Evolutionary conservation across 352 stramenopile species (phyloP).

Genomic region (Pythium aquatile): DNA sequence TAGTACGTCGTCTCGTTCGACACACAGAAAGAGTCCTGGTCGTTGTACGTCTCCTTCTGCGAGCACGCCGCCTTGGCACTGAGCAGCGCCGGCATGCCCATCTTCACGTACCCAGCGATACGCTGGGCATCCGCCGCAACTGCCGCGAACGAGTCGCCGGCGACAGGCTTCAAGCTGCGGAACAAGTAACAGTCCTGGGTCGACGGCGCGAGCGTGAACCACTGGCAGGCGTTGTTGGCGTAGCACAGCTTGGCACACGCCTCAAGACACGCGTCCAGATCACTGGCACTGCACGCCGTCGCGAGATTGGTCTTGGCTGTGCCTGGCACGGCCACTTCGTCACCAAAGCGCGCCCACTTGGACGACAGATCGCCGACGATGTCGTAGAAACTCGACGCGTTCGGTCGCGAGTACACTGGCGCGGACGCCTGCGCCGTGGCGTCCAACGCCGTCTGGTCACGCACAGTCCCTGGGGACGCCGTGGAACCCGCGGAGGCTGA

Average conservation of each 20-base stretch:
- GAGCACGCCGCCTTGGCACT: slow-evolving; percentile 17
- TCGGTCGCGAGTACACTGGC: slow-evolving; percentile 10
- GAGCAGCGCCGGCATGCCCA: slow-evolving; percentile 9
- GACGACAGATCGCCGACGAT: slow-evolving; percentile 17
- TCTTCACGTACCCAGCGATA: slow-evolving; percentile 21
- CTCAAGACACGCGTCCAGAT: slow-evolving; percentile 7
- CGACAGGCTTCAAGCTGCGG: slow-evolving; percentile 14
- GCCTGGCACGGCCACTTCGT: slow-evolving; percentile 19
- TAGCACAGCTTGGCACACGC: slow-evolving; percentile 17
- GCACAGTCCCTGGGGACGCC: not conserved
- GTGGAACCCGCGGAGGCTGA: not conserved
- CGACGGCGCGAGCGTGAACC: slow-evolving; percentile 21
- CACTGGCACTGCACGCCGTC: slow-evolving; percentile 1
- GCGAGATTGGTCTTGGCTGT: slow-evolving; percentile 13
- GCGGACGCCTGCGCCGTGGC: not conserved
- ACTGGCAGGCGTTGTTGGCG: slow-evolving; percentile 22
- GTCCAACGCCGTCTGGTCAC: not conserved
- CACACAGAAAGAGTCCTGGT: slow-evolving; percentile 15
- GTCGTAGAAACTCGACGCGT: slow-evolving; percentile 15
- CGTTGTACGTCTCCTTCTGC: slow-evolving; percentile 11
- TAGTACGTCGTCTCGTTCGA: slow-evolving; percentile 18
- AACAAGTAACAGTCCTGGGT: slow-evolving; percentile 18
- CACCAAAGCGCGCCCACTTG: slow-evolving; percentile 16
- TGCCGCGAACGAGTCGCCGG: slow-evolving; percentile 11
- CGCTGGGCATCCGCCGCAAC: slow-evolving; percentile 9